Base-by-base conservation (phyloP, 192 early-diverging fungal species). In the Cetraspora pellucida region DNA sequence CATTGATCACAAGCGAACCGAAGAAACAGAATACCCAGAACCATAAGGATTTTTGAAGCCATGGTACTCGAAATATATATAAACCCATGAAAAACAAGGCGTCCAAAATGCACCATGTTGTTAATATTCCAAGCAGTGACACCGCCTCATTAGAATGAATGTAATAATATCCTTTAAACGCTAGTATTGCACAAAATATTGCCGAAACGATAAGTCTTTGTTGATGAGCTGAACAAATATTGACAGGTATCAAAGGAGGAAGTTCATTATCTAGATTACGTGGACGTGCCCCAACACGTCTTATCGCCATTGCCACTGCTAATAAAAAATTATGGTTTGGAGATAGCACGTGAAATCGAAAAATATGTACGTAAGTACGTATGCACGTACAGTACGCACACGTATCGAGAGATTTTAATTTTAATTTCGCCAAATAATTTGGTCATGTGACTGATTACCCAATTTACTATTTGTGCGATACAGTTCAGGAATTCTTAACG, bases 61-160 rank as follows among this genome's bases (percentile, higher is more conserved):
- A 76, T 14, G 74, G 74, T 66, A 76, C 65, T 65, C 61, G 59
- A 27, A 64, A 54, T 25, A 21, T n/a, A 21, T 55, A 66, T 52
- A 76, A 46, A 8, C 16, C 16, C 6, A 64, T 21, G 13, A 76
- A 63, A 17, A 44, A 76, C 11, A 28, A 19, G 17, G 28, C 5
- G 31, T 76, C 74, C 25, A 76, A 19, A 2, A 65, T 13, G 43
- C 63, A 54, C 55, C 74, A 76, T 2, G 10, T 2, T 4, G 31
- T 0, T 44, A 65, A 17, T 13, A 14, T 43, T 44, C 30, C 28
- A 65, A 16, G n/a, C 19, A 44, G 19, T 30, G 58, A 60, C 13
- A 14, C 4, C 11, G 50, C 4, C 5, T 54, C 50, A n/a, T 14
- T 54, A 54, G 5, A 54, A 54, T 14, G 19, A 54, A 54, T 14